A percentile compares a stretch with the other conserved stretches of the same genome.
phyloP scores from a whole-genome alignment of 2,329 filamentous ascomycete genomes.

The Aspergillus sclerotialis region DNA sequence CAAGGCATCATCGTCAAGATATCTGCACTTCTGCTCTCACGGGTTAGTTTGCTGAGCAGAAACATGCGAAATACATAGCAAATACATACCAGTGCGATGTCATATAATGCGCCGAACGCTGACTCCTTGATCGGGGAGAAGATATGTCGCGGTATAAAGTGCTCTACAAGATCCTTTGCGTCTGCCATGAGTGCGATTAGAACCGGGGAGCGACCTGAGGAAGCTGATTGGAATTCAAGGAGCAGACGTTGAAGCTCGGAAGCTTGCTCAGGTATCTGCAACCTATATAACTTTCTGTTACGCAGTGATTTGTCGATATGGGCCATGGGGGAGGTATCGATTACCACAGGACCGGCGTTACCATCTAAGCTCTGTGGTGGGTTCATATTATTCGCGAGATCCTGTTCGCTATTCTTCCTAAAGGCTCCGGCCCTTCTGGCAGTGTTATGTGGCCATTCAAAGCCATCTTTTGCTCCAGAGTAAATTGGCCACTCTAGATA shows the following conservation, averaged over 20 bases:
- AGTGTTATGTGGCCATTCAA: too few species aligned
- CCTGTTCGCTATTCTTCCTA: too few species aligned
- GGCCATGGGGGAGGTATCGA: not conserved
- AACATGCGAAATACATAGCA: not conserved
- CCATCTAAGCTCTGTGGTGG: too few species aligned
- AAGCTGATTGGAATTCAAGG: not conserved
- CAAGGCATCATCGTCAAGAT: not conserved
- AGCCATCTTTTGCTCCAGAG: not conserved
- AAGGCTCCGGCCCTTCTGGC: too few species aligned
- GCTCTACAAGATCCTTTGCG: not conserved
- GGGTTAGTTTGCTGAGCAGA: too few species aligned
- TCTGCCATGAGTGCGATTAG: not conserved
- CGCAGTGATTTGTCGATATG: not conserved
- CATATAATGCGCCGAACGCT: not conserved
- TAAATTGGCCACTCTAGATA: not conserved
- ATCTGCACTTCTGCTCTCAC: not conserved
- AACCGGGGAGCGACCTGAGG: not conserved
- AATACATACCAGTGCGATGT: not conserved
- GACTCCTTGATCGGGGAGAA: not conserved
- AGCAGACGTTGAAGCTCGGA: not conserved
- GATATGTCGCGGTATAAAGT: not conserved
- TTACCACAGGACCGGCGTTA: not conserved
- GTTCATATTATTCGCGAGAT: too few species aligned
- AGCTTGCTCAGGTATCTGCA: not conserved
- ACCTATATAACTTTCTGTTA: not conserved